phyloP scores from a whole-genome alignment of 2,329 filamentous ascomycete genomes.

The Penicillium sp. region DNA sequence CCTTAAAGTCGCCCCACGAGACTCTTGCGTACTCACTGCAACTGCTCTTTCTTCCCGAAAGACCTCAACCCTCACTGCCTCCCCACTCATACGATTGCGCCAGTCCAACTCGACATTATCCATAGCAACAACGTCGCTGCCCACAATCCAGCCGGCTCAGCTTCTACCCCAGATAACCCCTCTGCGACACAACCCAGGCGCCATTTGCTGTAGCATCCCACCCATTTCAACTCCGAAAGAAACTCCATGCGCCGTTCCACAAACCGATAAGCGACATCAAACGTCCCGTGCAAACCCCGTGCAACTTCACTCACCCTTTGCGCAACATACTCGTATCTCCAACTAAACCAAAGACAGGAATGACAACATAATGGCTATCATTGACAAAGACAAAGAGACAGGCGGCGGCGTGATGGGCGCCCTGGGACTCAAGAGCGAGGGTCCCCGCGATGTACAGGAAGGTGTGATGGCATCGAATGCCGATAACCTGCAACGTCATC shows the following conservation, averaged over 20 bases:
- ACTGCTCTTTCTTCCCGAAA: neutral
- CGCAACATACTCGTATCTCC: neutral
- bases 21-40: neutral
- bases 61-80: neutral
- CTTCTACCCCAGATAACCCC: neutral
- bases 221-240: neutral
- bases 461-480: slow-evolving; percentile 30
- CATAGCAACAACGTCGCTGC: neutral
- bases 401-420: slow-evolving; percentile 11
- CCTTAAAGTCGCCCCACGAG: neutral
- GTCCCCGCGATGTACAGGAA: slow-evolving; percentile 22
- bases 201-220: neutral
- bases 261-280: neutral
- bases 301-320: neutral
- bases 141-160: neutral
- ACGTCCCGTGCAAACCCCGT: neutral
- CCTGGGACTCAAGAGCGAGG: slow-evolving; percentile 14
- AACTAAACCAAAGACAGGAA: slow-evolving; percentile 1
- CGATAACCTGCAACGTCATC: slow-evolving; percentile 25
- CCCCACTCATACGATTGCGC: neutral
- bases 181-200: neutral
- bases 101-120: neutral
- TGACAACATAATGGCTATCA: slow-evolving; percentile 14
- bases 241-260: neutral
- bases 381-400: slow-evolving; percentile 15